phyloP scores from a whole-genome alignment of 331 rosid genomes.

The Acacia pycnantha region DNA sequence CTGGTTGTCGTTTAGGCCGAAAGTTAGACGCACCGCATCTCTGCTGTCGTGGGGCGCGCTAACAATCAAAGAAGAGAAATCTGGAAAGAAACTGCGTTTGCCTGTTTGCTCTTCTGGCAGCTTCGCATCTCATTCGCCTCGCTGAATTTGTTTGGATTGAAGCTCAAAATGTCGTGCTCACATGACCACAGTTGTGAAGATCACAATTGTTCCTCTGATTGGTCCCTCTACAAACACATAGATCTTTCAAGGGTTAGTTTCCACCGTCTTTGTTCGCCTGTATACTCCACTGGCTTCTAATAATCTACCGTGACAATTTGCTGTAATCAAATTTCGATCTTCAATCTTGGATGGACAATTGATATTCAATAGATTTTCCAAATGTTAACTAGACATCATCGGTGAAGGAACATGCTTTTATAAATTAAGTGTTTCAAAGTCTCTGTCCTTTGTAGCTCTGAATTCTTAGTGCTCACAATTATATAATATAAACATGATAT shows the following conservation, averaged over 20 bases:
- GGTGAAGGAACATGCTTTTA: not conserved
- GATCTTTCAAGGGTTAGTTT: conserved; percentile 75
- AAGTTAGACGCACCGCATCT: not conserved
- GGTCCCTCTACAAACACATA: conserved; percentile 89
- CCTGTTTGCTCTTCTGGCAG: not conserved
- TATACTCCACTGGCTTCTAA: not conserved
- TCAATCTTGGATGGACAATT: not conserved
- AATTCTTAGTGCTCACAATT: not conserved
- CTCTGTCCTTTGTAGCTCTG: not conserved
- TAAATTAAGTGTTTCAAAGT: not conserved
- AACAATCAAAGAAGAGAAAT: not conserved
- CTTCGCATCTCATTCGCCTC: not conserved
- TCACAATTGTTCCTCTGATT: conserved; percentile 81
- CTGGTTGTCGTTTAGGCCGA: not conserved
- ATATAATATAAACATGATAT: not conserved
- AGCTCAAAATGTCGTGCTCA: conserved; percentile 72
- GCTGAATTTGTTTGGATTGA: not conserved
- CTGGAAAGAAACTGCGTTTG: not conserved
- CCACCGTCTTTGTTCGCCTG: not conserved
- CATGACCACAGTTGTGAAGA: conserved; percentile 93
- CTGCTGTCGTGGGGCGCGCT: not conserved
- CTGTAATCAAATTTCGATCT: not conserved
- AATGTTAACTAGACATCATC: not conserved
- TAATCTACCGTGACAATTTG: not conserved
- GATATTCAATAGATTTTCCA: not conserved